Base-by-base conservation (phyloP, 169 alveolate species). In the Plasmodium knowlesi region DNA sequence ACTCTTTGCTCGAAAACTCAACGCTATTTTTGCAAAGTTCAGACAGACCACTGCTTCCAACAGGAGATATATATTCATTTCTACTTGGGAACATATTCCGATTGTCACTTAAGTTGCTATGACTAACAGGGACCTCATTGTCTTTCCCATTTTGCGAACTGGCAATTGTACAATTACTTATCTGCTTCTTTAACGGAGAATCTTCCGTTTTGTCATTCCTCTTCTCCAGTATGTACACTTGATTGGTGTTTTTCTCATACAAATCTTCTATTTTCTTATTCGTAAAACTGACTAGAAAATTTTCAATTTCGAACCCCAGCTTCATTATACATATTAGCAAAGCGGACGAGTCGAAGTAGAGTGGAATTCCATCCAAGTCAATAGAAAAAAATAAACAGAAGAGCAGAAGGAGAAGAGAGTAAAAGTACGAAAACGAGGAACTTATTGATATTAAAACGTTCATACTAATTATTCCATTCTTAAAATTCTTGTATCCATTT, bases 341-440 rank as follows among this genome's bases (percentile, higher is more conserved):
- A 22, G 94, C 94, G 1, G 94, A 78, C n/a, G 94, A 78, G 43
- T 88, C 94, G 70, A 88, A 88, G 81, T 88, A 88, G 32, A 88
- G 72, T 3, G 94, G 89, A 54, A 88, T 88, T 12, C 89, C 82
- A 6, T 79, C 88, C 72, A 78, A 4, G 41, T 88, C 89, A 16
- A 88, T 50, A 10, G 78, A 76, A 88, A 88, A 88, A 16, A 88
- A 19, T 71, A 88, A 50, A 30, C 94, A 88, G 46, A 79, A 88
- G 25, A 88, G 30, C 32, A 79, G 39, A 54, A 88, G 94, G 32
- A 88, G 82, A 5, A 88, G 72, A 8, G 94, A 88, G 54, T 88
- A 88, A 78, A 88, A 88, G 71, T 88, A 88, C 0, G 94, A 88
- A 88, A 88, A 88, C 25, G 94, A 88, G 37, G 94, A 88, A 78